A percentile compares a stretch with the other conserved stretches of the same genome.
Conservation (phyloP, 1,284 basidiomycete genomes). For the Trametes hirsuta region DNA sequence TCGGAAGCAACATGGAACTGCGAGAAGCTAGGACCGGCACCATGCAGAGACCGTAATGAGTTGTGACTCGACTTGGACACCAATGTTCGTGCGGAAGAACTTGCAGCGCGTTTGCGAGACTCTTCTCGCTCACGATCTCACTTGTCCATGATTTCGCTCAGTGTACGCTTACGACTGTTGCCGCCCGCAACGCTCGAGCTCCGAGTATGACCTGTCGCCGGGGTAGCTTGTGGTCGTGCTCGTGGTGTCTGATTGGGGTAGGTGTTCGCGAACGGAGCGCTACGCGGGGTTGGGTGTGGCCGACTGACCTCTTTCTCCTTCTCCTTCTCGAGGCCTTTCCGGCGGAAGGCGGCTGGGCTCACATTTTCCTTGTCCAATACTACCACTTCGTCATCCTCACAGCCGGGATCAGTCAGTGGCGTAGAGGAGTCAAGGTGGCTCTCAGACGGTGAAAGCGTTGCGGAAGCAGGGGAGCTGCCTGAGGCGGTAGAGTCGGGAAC, state of each 20-base stretch:
- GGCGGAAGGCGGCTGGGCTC: constrained; percentile 51
- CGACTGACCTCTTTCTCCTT: constrained; percentile 18
- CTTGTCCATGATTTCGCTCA: constrained; percentile 67
- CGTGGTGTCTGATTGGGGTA: constrained; percentile 4
- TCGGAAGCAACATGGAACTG: constrained; percentile 14
- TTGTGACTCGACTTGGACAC: not conserved
- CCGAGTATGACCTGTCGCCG: not conserved
- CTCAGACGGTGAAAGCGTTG: constrained; percentile 3
- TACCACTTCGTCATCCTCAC: constrained; percentile 46
- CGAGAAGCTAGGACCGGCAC: not conserved
- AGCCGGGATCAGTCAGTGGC: constrained; percentile 13
- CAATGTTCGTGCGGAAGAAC: constrained; percentile 3
- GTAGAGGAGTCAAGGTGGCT: constrained; percentile 10
- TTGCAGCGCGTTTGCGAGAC: constrained; percentile 30
- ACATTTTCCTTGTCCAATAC: constrained; percentile 67
- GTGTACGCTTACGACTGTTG: constrained; percentile 56
- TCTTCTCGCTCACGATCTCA: constrained; percentile 44
- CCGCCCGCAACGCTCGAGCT: constrained; percentile 4
- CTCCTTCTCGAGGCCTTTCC: constrained; percentile 35
- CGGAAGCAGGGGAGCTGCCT: not conserved
- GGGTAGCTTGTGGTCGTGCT: not conserved
- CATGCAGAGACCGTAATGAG: constrained; percentile 5
- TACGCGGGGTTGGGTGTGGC: not conserved
- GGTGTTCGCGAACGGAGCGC: not conserved
- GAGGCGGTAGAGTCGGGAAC: not conserved